Evolutionary conservation across 2,329 filamentous ascomycete species (phyloP).

Genomic region (Diaporthe sp.): DNA sequence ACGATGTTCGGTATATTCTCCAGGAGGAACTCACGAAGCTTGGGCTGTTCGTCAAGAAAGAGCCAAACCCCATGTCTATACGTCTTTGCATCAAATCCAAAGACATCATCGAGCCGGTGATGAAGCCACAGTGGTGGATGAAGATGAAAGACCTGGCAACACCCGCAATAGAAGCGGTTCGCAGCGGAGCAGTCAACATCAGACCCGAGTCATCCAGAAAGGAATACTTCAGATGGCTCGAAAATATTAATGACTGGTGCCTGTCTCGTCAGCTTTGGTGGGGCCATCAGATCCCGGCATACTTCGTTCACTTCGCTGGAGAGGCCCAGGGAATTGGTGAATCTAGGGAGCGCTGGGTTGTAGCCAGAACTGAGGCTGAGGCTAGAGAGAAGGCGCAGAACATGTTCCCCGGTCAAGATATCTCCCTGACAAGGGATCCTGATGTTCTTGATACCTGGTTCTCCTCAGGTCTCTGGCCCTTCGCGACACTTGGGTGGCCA

Average conservation of each 20-base stretch:
- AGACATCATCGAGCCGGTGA: background rate
- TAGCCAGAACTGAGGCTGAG: background rate
- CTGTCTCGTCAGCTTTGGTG: background rate
- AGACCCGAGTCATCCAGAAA: background rate
- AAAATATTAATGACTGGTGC: background rate
- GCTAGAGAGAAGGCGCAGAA: background rate
- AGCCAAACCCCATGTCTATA: background rate
- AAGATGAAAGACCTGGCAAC: background rate
- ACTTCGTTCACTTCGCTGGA: background rate
- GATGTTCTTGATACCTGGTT: background rate
- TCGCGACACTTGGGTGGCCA: background rate
- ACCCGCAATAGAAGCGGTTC: background rate
- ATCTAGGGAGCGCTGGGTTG: background rate
- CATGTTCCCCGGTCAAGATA: background rate
- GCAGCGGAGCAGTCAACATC: background rate
- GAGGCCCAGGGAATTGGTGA: background rate
- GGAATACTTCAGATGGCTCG: background rate
- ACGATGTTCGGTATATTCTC: background rate
- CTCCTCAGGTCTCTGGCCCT: background rate
- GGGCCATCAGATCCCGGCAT: background rate
- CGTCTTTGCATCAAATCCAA: background rate
- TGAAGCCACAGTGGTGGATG: conserved; percentile 1
- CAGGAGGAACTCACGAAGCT: background rate
- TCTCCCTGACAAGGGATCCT: background rate
- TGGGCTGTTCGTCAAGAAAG: background rate